phyloP scores from a whole-genome alignment of 768 basidiomycete genomes.

The Suillus occidentalis region DNA sequence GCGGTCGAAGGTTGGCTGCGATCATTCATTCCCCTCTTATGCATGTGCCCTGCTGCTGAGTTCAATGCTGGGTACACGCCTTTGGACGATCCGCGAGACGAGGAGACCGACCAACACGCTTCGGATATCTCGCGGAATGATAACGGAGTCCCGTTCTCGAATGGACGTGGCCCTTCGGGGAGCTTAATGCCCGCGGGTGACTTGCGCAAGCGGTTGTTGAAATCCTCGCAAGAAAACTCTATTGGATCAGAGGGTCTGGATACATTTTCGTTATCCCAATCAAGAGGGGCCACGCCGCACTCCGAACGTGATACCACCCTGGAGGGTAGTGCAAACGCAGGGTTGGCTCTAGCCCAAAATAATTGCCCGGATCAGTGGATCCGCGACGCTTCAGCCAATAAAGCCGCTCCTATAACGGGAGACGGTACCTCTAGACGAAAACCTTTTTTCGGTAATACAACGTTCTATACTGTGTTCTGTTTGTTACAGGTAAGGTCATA shows the following conservation, averaged over 20 bases:
- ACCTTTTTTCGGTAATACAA: constrained; percentile 88
- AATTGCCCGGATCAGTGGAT: constrained; percentile 58
- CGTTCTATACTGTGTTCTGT: constrained; percentile 88
- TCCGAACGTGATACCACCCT: constrained; percentile 10
- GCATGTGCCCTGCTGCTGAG: constrained; percentile 65
- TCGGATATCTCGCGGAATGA: constrained; percentile 16
- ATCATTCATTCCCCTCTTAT: constrained; percentile 79
- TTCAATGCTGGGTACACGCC: constrained; percentile 65
- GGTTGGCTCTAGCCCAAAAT: constrained; percentile 2
- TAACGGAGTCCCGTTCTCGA: constrained; percentile 45
- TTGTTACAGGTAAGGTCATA: constrained; percentile 68
- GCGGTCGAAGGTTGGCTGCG: constrained; percentile 84
- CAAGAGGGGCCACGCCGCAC: constrained; percentile 11
- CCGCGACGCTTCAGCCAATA: constrained; percentile 41
- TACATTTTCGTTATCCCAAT: constrained; percentile 29
- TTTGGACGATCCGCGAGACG: constrained; percentile 46
- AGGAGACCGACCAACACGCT: constrained; percentile 31
- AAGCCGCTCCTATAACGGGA: constrained; percentile 20
- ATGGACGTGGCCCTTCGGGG: constrained; percentile 41
- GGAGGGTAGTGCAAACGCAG: neutral
- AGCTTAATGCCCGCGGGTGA: constrained; percentile 61
- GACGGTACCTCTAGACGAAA: constrained; percentile 41
- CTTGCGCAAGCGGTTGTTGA: constrained; percentile 76
- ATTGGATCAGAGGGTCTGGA: constrained; percentile 31
- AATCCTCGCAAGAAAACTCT: constrained; percentile 66